Evolutionary conservation across 345 rosid genomes (phyloP), one percentile per base, ranked within the genome.

Genomic region (Murraya paniculata): DNA sequence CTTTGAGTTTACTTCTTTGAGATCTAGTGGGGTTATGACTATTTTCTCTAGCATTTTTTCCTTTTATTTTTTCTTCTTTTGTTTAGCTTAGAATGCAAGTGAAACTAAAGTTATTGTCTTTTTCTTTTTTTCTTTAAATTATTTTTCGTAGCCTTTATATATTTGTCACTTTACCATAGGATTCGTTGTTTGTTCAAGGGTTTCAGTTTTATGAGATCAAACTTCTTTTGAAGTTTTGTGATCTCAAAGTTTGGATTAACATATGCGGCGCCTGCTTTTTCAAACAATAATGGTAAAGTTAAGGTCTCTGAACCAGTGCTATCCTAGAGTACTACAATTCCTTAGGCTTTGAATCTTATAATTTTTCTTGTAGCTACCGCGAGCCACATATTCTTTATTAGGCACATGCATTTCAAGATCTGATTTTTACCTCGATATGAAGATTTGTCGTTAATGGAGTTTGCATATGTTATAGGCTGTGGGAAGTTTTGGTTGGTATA

Each of bases 41-140:
- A 81, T 83, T 87, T 81, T 77, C 83, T 84, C 78, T 30, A 25
- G 70, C 64, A 38, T 61, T 24, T 38, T 81, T 79, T 72, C 75
- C 45, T 57, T 62, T 81, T n/a, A n/a, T 57, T 81, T 79, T 74
- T 45, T 38, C 11, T 6, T 48, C 64, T 8, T 74, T 87, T 81
- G 74, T 81, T 85, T 89, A 84, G 88, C 90, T 89, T 93, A 73
- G 82, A 91, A 85, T 90, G 92, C 90, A 91, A 91, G 98, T 87
- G 97, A 91, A 85, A 79, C 73, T 84, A 82, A 84, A 88, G 82
- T 68, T 72, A 41, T 79, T 77, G 67, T 78, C 69, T 58, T 35
- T 71, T 72, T 81, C 70, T 72, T 33, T 76, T 78, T 71, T 68
- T 77, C 39, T 28, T 76, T 67, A 78, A 31, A 65, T 84, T 71